Conservation (phyloP, 2,329 filamentous ascomycete genomes). For the Phialemonium atrogriseum region DNA sequence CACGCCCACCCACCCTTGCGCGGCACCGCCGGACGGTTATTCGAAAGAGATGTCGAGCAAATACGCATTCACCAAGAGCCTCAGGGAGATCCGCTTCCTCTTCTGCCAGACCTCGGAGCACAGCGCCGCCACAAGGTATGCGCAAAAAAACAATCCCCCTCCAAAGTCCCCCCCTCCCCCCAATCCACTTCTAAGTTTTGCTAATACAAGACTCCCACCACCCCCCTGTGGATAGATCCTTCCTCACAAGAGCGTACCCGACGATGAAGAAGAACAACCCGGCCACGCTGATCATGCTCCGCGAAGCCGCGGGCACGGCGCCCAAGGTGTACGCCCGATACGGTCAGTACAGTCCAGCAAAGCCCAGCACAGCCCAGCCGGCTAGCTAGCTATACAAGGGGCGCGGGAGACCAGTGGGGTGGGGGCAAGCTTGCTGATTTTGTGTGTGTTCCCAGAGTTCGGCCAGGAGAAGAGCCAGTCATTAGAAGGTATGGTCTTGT, state of each 20-base stretch:
- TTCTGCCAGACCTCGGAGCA: constrained; percentile 93
- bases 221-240: constrained; percentile 66
- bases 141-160: too few relatives aligned
- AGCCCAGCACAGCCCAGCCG: too few relatives aligned
- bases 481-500: constrained; percentile 34
- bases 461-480: constrained; percentile 49
- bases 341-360: constrained; percentile 45
- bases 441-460: constrained; percentile 31
- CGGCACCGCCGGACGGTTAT: constrained; percentile 18
- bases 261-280: constrained; percentile 99
- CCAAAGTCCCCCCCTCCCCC: too few relatives aligned
- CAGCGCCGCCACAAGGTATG: constrained; percentile 80
- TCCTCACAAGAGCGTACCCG: constrained; percentile 85
- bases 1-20: constrained; percentile 2
- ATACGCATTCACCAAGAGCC: constrained; percentile 79
- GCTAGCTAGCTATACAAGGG: too few relatives aligned
- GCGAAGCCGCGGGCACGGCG: constrained; percentile 77
- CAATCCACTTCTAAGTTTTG: too few relatives aligned
- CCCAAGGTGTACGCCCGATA: constrained; percentile 90
- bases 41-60: constrained; percentile 65
- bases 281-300: constrained; percentile 83
- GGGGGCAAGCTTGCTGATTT: neutral
- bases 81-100: constrained; percentile 95
- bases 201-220: too few relatives aligned
- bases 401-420: too few relatives aligned